Evolutionary conservation across 208 protist genomes (phyloP).

Genomic region (Lotmaria passim): DNA sequence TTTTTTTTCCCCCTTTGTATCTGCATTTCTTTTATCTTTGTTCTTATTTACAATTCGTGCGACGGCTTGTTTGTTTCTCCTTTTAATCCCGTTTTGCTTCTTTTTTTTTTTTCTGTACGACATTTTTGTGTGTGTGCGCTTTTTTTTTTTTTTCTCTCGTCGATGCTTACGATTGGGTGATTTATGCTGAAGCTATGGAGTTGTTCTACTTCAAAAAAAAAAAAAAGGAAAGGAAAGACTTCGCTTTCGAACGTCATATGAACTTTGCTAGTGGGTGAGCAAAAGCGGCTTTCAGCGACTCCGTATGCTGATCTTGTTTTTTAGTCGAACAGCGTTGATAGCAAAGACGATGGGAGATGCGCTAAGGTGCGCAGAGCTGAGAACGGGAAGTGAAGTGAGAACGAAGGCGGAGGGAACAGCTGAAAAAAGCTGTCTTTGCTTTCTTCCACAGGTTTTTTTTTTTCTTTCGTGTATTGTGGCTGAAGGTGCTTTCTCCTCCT

Average conservation of each 20-base stretch:
- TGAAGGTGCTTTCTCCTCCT: no score
- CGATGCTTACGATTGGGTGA: background rate
- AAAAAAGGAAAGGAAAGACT: background rate
- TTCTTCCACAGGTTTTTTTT: no score
- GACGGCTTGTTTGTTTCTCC: background rate
- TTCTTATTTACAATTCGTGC: background rate
- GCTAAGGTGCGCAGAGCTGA: no score
- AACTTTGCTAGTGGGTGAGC: no score
- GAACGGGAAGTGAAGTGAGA: background rate
- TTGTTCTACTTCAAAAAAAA: background rate
- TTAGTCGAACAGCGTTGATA: no score
- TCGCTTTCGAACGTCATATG: background rate
- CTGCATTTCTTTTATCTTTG: background rate
- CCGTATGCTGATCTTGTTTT: no score
- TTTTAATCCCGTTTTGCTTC: background rate
- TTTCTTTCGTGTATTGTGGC: no score
- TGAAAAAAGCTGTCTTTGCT: no score
- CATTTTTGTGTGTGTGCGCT: background rate
- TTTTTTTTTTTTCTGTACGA: conserved; percentile 18
- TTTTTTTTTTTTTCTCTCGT: conserved; percentile 6
- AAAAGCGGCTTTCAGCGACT: no score
- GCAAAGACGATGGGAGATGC: no score
- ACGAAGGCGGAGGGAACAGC: background rate
- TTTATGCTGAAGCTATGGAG: background rate
- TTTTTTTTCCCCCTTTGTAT: no score